Percentiles rank a stretch among this genome's conserved stretches.
These are phyloP conservation scores for Leptographium procerum DNA, from an alignment of 2,329 filamentous ascomycete species.

Conservation along the genomic window DNA sequence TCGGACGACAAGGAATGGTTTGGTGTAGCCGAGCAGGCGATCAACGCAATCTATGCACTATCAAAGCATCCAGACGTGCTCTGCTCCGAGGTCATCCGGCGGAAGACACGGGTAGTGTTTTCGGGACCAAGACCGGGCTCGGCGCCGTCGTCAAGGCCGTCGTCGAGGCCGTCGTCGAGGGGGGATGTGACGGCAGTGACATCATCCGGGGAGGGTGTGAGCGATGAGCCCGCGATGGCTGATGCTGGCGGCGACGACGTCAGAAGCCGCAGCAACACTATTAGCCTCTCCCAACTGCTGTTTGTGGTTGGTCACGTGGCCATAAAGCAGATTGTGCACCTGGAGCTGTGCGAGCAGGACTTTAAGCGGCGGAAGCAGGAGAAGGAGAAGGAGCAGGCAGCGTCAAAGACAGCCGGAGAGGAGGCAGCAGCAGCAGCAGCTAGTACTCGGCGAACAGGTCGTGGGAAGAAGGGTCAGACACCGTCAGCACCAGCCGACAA, in stretches of 20 bases:
- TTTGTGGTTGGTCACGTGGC: conserved; percentile 95
- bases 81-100: conserved; percentile 79
- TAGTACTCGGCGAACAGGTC: conserved; percentile 14
- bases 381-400: conserved; percentile 54
- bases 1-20: conserved; percentile 94
- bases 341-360: conserved; percentile 93
- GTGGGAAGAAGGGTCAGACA: conserved; percentile 18
- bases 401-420: background rate
- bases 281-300: conserved; percentile 76
- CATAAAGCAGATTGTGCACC: conserved; percentile 97
- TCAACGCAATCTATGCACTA: conserved; percentile 87
- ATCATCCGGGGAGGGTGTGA: background rate
- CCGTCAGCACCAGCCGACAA: conserved; percentile 31
- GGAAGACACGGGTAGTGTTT: conserved; percentile 79
- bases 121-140: conserved; percentile 37
- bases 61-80: conserved; percentile 90
- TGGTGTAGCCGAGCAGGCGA: conserved; percentile 89
- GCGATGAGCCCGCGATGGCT: no score
- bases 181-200: conserved; percentile 4
- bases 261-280: conserved; percentile 14
- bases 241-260: background rate
- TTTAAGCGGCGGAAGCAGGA: conserved; percentile 95
- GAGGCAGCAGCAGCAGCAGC: conserved; percentile 19
- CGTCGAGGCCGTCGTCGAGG: conserved; percentile 37
- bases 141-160: conserved; percentile 38